A percentile compares a stretch with the other conserved stretches of the same genome.
These are phyloP conservation scores for Mucor plumbeus DNA, from an alignment of 371 early-diverging fungal genomes.

Conservation along the genomic window DNA sequence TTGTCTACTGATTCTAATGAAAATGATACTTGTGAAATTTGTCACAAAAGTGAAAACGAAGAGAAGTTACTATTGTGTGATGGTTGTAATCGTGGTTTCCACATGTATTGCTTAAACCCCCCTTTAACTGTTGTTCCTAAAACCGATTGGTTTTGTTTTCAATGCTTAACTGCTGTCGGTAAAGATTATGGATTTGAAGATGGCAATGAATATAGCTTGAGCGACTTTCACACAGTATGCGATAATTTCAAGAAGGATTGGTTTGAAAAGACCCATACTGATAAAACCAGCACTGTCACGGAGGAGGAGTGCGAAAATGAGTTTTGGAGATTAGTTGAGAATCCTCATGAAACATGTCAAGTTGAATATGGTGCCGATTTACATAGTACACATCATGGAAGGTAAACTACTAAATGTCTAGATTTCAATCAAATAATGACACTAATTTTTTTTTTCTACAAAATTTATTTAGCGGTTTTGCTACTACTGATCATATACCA, in stretches of 20 bases:
- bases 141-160: constrained; percentile 88
- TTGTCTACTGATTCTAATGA: not conserved
- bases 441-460: not conserved
- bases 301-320: constrained; percentile 91
- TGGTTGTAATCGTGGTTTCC: constrained; percentile 85
- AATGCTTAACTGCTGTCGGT: constrained; percentile 80
- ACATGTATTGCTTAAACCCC: constrained; percentile 81
- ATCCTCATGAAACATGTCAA: constrained; percentile 85
- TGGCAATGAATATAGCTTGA: constrained; percentile 79
- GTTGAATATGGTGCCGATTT: constrained; percentile 97
- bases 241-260: constrained; percentile 82
- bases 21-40: constrained; percentile 65
- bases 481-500: constrained; percentile 24
- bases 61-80: constrained; percentile 84
- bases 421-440: not conserved
- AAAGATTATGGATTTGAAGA: constrained; percentile 94
- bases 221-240: constrained; percentile 79
- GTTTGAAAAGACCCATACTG: constrained; percentile 54
- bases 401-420: constrained; percentile 44
- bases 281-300: constrained; percentile 50
- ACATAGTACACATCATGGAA: constrained; percentile 90
- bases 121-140: constrained; percentile 69
- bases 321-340: constrained; percentile 93
- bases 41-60: constrained; percentile 60
- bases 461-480: constrained; percentile 28